Base-by-base conservation (phyloP, 306 rosid genomes). In the Sicyos edulis region DNA sequence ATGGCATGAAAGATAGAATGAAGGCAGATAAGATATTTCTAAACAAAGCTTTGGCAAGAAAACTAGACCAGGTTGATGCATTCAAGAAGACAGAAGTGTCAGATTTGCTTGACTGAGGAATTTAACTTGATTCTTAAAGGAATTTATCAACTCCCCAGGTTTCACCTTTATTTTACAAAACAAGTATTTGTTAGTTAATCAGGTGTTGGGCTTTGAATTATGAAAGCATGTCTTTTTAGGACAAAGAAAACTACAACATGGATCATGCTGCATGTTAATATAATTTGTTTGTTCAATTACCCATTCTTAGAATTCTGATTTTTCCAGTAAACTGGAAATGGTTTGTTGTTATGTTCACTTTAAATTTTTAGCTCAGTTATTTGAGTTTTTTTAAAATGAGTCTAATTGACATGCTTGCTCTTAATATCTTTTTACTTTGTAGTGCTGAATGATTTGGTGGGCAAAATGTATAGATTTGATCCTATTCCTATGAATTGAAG, bases 1-100 rank as follows among this genome's bases (percentile, higher is more conserved):
- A 88, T 68, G 97, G 98, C 37, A 83, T 91, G 14, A 82, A 85
- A 80, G 98, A 90, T 76, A 85, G 97, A 77, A 76, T 93, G 85
- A 86, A 75, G 75, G 89, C 88, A 11, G 96, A 93, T 65, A 76
- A 80, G 58, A 2, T 93, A 52, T 78, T 70, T 76, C 86, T 95
- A 61, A 88, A 59, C 79, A 85, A 50, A 69, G 20, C 0, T 58
- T 34, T 91, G 82, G 71, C 68, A 4, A 71, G 11, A 37, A 77
- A 60, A 78, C 47, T 93, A 76, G 42, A 32, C 76, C 87, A 72
- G 76, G 80, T 85, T 54, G 92, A 93, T 76, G 82, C 89, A 5
- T 91, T 91, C 53, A 87, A 81, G 86, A 93, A 82, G 80, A 84
- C 84, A 29, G 78, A 83, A 2, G 83, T 64, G 55, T 87, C 85